Percentiles rank a stretch among this genome's conserved stretches.
Evolutionary conservation across 768 basidiomycete genomes (phyloP).

Genomic region (Tricholoma saponaceum): DNA sequence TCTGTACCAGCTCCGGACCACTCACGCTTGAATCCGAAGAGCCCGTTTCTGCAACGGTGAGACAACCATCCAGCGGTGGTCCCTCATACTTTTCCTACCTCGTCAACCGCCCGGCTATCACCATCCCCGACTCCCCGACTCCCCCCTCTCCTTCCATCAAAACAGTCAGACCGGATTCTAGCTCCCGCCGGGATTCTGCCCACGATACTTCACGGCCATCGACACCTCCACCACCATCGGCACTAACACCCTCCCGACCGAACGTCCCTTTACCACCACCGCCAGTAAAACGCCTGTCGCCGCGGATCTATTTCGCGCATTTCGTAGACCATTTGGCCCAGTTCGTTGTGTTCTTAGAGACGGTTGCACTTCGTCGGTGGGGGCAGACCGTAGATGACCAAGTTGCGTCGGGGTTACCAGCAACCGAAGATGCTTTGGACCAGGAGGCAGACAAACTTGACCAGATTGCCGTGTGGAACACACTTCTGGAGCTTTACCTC

Average conservation of each 20-base stretch:
- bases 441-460: constrained; percentile 50
- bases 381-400: constrained; percentile 52
- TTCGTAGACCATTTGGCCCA: constrained; percentile 86
- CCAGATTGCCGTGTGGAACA: constrained; percentile 92
- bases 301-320: constrained; percentile 86
- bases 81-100: constrained; percentile 82
- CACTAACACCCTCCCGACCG: constrained; percentile 24
- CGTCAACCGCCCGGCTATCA: constrained; percentile 55
- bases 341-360: constrained; percentile 86
- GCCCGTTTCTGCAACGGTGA: constrained; percentile 15
- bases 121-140: constrained; percentile 36
- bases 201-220: constrained; percentile 28
- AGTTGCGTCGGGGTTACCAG: constrained; percentile 10
- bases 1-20: constrained; percentile 71
- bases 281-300: constrained; percentile 62
- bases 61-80: constrained; percentile 23
- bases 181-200: constrained; percentile 33
- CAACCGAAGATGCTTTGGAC: constrained; percentile 25
- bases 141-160: constrained; percentile 45
- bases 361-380: constrained; percentile 78
- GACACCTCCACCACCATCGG: constrained; percentile 31
- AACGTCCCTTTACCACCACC: constrained; percentile 17
- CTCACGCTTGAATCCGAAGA: constrained; percentile 40
- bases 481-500: constrained; percentile 89
- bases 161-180: constrained; percentile 36